Evolutionary conservation across 2,329 filamentous ascomycete genomes (phyloP).

Genomic region (Fusarium verrucosum): DNA sequence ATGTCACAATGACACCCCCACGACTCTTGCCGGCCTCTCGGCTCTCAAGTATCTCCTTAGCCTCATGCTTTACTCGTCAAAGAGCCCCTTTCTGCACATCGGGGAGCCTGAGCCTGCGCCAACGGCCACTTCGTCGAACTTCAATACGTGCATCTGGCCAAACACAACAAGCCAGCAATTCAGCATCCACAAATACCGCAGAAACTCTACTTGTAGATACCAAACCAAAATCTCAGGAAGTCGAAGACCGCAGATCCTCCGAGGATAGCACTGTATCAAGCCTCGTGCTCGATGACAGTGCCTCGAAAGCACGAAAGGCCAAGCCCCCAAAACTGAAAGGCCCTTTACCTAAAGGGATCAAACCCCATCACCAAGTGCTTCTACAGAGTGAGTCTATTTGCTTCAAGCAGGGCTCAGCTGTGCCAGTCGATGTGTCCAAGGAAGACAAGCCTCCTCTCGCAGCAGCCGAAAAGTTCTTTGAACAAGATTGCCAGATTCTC

Average conservation of each 20-base stretch:
- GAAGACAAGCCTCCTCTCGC: constrained; percentile 41
- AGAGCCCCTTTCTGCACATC: constrained; percentile 8
- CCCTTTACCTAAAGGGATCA: constrained; percentile 27
- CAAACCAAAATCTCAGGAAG: not conserved
- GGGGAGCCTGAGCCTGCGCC: constrained; percentile 3
- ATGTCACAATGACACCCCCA: constrained; percentile 2
- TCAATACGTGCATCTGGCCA: not conserved
- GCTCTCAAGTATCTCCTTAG: not conserved
- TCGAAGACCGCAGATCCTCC: too few relatives aligned
- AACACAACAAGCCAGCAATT: not conserved
- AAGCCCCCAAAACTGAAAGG: constrained; percentile 14
- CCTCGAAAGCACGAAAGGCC: not conserved
- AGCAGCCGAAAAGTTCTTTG: constrained; percentile 48
- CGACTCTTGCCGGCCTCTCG: not conserved
- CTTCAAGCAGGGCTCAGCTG: constrained; percentile 19
- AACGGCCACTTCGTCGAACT: constrained; percentile 8
- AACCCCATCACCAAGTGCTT: constrained; percentile 32
- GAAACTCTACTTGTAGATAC: too few relatives aligned
- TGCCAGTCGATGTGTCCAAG: constrained; percentile 27
- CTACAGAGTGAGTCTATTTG: constrained; percentile 38
- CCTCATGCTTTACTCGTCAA: not conserved
- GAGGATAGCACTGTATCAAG: not conserved
- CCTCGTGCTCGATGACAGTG: not conserved
- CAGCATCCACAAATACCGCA: not conserved
- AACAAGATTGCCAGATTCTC: constrained; percentile 52